A percentile compares a stretch with the other conserved stretches of the same genome.
Conservation (phyloP, 371 early-diverging fungal species). For the Batrachochytrium dendrobatidis region DNA sequence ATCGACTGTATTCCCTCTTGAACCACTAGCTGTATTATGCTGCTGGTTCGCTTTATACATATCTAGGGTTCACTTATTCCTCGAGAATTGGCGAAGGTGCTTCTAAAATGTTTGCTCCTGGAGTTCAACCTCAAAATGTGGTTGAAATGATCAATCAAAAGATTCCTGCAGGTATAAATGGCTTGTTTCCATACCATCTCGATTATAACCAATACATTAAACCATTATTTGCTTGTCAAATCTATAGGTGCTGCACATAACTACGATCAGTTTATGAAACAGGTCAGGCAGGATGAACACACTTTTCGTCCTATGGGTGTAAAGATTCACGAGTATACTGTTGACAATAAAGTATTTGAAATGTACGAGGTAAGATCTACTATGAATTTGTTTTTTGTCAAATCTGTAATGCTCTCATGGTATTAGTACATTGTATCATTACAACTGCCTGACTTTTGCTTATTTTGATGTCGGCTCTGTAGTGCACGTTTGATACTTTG, state of each 20-base stretch:
- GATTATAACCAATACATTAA: background rate
- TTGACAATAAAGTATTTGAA: constrained; percentile 50
- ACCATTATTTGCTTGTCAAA: background rate
- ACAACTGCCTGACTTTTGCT: background rate
- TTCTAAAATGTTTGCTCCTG: background rate
- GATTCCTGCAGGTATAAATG: constrained; percentile 15
- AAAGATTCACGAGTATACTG: constrained; percentile 32
- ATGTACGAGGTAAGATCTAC: constrained; percentile 67
- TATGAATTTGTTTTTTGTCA: background rate
- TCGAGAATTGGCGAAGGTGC: constrained; percentile 30
- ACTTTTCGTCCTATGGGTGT: constrained; percentile 62
- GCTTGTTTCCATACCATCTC: background rate
- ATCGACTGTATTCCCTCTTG: background rate
- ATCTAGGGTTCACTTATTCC: constrained; percentile 53
- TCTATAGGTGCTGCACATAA: constrained; percentile 44
- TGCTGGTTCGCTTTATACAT: constrained; percentile 67
- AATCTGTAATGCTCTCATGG: background rate
- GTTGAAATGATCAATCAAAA: constrained; percentile 15
- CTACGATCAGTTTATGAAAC: constrained; percentile 51
- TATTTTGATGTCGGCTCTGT: background rate
- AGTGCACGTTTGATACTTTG: constrained; percentile 53
- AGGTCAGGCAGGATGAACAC: constrained; percentile 50
- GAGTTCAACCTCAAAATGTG: constrained; percentile 18
- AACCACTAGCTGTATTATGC: constrained; percentile 58
- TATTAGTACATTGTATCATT: background rate